Evolutionary conservation across 106 monocot genomes (phyloP).

Genomic region (Narthecium ossifragum): DNA sequence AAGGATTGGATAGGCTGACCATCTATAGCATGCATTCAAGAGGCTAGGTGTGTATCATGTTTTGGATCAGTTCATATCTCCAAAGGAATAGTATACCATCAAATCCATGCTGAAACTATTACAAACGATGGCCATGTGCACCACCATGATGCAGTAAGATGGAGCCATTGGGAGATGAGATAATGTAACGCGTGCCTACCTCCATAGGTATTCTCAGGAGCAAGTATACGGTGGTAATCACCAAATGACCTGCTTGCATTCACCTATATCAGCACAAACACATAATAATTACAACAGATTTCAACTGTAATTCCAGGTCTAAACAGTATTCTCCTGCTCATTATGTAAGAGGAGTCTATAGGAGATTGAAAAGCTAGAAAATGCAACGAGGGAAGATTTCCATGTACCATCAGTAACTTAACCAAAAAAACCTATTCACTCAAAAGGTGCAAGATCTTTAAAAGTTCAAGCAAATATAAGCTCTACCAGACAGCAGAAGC

Average conservation of each 20-base stretch:
- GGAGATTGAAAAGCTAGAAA: not conserved
- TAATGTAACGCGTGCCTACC: conserved; percentile 22
- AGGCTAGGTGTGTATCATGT: too few relatives aligned
- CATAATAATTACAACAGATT: not conserved
- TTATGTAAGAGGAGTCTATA: too few relatives aligned
- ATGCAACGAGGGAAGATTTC: not conserved
- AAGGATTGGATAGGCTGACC: too few relatives aligned
- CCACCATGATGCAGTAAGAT: not conserved
- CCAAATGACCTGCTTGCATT: conserved; percentile 61
- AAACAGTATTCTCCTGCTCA: too few relatives aligned
- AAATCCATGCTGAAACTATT: too few relatives aligned
- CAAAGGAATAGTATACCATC: too few relatives aligned
- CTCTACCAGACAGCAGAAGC: not conserved
- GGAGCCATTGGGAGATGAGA: not conserved
- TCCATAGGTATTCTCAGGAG: conserved; percentile 68
- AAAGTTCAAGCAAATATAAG: not conserved
- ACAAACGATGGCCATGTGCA: too few relatives aligned
- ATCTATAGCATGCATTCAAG: too few relatives aligned
- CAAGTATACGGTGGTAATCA: conserved; percentile 83
- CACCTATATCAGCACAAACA: conserved; percentile 30
- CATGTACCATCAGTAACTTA: not conserved
- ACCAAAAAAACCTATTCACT: not conserved
- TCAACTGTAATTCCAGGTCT: too few relatives aligned
- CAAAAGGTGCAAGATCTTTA: not conserved
- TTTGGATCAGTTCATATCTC: too few relatives aligned